Evolutionary conservation across 495 filamentous ascomycete genomes (phyloP).

Genomic region (Bathelium albidoporum): DNA sequence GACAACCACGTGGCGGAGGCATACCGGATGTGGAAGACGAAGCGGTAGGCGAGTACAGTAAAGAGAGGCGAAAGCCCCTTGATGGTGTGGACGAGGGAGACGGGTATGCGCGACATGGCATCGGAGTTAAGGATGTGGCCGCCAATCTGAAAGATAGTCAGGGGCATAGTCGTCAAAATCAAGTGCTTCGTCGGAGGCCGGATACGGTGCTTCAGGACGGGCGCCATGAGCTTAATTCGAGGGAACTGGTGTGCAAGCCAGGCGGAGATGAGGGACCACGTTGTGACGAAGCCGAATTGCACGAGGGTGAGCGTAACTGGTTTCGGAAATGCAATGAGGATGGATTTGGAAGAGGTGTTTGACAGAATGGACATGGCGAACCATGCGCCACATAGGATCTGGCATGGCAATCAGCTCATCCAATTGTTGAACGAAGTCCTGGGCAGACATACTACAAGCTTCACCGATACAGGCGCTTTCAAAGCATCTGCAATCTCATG

Average conservation of each 20-base stretch:
- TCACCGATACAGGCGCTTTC: constrained; percentile 79
- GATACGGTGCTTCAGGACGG: constrained; percentile 73
- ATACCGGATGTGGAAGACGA: constrained; percentile 81
- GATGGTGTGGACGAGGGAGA: constrained; percentile 95
- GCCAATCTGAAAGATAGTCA: constrained; percentile 85
- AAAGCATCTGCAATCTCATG: constrained; percentile 88
- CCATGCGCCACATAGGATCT: constrained; percentile 81
- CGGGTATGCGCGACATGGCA: constrained; percentile 86
- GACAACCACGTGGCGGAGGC: constrained; percentile 83
- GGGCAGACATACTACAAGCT: constrained; percentile 61
- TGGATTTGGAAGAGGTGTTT: constrained; percentile 95
- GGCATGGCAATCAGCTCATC: constrained; percentile 18
- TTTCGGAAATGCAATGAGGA: constrained; percentile 84
- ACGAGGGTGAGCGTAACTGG: constrained; percentile 89
- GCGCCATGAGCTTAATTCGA: constrained; percentile 52
- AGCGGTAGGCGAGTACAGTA: constrained; percentile 85
- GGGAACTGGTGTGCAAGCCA: constrained; percentile 63
- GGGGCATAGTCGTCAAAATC: constrained; percentile 73
- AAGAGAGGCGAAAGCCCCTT: constrained; percentile 98
- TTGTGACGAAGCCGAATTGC: constrained; percentile 88
- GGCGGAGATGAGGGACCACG: constrained; percentile 73
- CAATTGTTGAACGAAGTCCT: constrained; percentile 3
- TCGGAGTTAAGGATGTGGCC: constrained; percentile 90
- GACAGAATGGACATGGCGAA: constrained; percentile 90
- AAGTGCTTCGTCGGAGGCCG: constrained; percentile 72